Base-by-base conservation (phyloP, 108 stramenopile genomes). In the Fragilariopsis cylindrus region DNA sequence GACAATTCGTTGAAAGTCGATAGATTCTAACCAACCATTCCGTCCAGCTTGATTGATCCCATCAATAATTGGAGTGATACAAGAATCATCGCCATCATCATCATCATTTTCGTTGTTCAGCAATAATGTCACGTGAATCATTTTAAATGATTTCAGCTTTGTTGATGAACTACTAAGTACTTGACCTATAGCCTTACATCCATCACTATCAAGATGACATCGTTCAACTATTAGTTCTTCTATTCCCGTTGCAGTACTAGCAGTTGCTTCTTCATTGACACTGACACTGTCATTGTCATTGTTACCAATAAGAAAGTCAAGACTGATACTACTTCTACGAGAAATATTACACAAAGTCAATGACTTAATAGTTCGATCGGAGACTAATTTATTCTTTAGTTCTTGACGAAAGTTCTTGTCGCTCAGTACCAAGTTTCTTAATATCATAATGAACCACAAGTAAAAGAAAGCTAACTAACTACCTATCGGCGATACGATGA, bases 291-390 rank as follows among this genome's bases (percentile, higher is more conserved):
- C 58, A 30, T 21, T 9, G 41, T 60, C 42, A 3, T 42, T 43
- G 62, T 42, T 3, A 43, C 40, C 8, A 11, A 63, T 11, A 42
- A 63, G 16, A 63, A 63, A 63, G 0, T 63, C 62, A n/a, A 42
- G 46, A 40, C 19, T 63, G 7, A 63, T 42, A 13, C 62, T n/a
- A 9, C 62, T 44, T 44, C 11, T 43, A 4, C 15, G 12, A 43
- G 62, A 45, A 45, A 63, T 63, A 7, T 63, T 63, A 40, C 42
- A 45, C 62, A 63, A n/a, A 4, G 62, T 63, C 62, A 63, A n/a
- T 3, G 62, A 43, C 0, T 4, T 12, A 13, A 4, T n/a, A 9
- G 9, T 9, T 8, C 8, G 40, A 11, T 12, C 8, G 9, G 6
- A n/a, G 16, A 63, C 43, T n/a, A 63, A 9, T 43, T 63, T 63